Percentiles rank a stretch among this genome's conserved stretches.
phyloP scores from a whole-genome alignment of 345 rosid genomes.

The Citrus reticulata region DNA sequence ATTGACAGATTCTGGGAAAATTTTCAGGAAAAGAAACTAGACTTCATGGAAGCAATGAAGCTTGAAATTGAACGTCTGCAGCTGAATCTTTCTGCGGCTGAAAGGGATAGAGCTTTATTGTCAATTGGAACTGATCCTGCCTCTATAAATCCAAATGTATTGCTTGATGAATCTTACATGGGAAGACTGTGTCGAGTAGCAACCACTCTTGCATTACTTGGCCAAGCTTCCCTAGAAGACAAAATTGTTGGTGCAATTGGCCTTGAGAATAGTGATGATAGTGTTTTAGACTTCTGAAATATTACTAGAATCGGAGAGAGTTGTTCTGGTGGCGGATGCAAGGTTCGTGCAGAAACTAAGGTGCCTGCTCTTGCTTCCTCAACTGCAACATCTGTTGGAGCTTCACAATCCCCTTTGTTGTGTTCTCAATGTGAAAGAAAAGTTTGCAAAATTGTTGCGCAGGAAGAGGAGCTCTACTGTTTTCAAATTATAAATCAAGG shows the following conservation, averaged over 20 bases:
- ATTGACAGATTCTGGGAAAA: conserved; percentile 3
- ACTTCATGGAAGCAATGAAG: conserved; percentile 71
- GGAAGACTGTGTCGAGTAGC: conserved; percentile 71
- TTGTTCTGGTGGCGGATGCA: conserved; percentile 68
- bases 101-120: conserved; percentile 90
- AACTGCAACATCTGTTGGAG: conserved; percentile 29
- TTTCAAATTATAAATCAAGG: conserved; percentile 44
- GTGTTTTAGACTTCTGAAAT: conserved; percentile 80
- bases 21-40: conserved; percentile 66
- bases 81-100: conserved; percentile 91
- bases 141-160: conserved; percentile 78
- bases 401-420: conserved; percentile 39
- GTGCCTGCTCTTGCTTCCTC: conserved; percentile 33
- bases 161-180: conserved; percentile 61
- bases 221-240: conserved; percentile 85
- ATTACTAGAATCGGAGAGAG: conserved; percentile 51
- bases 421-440: conserved; percentile 73
- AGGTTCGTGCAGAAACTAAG: conserved; percentile 59
- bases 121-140: conserved; percentile 94
- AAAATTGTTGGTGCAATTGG: conserved; percentile 73
- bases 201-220: conserved; percentile 68
- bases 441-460: conserved; percentile 86
- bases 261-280: conserved; percentile 55
- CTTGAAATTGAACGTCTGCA: conserved; percentile 89
- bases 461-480: conserved; percentile 87